Base-by-base conservation (phyloP, 2,329 filamentous ascomycete species). In the Trichophyton benhamiae region DNA sequence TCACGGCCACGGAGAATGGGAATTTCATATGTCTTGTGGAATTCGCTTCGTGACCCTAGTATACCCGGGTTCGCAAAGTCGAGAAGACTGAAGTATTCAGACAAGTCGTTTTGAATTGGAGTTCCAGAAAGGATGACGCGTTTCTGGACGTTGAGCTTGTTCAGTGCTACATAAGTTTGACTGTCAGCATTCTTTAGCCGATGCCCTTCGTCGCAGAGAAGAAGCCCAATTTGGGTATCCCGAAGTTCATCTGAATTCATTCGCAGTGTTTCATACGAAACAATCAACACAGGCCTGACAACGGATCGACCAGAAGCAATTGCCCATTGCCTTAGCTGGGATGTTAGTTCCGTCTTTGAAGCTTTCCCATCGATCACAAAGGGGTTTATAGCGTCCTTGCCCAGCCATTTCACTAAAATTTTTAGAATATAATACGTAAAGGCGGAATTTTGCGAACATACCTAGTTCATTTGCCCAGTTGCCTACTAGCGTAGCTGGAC, bases 291-390 rank as follows among this genome's bases (percentile, higher is more conserved):
- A 0, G 94, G 94, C 41, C 94, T 82, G 2, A 91, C 94, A 22
- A 99, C 86, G 11, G 90, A 80, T 57, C 95, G 87, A n/a, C 94
- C 94, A 36, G 84, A 90, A 3, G 92, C 84, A 69, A 96, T 94
- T 0, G 90, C 89, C 94, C 94, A 99, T 72, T 97, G 94, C 42
- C 89, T 87, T 65, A 99, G 81, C 71, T 99, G 94, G 57, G 87
- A 83, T 1, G 85, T 95, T 44, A 99, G 79, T 69, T 97, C 94
- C 67, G 95, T 89, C 71, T 99, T 99, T 0, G 90, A 87, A 11
- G 90, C 92, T 75, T 97, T 99, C 27, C 94, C 94, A 70, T 99
- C 94, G 63, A 97, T 91, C 22, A 92, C 94, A 72, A 99, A 99
- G 6, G 94, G 92, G 1, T 83, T 89, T 66, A 96, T 86, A 13